Evolutionary conservation across 192 early-diverging fungal genomes (phyloP), one percentile per base, ranked within the genome.

Genomic region (Chytriomyces confervae): DNA sequence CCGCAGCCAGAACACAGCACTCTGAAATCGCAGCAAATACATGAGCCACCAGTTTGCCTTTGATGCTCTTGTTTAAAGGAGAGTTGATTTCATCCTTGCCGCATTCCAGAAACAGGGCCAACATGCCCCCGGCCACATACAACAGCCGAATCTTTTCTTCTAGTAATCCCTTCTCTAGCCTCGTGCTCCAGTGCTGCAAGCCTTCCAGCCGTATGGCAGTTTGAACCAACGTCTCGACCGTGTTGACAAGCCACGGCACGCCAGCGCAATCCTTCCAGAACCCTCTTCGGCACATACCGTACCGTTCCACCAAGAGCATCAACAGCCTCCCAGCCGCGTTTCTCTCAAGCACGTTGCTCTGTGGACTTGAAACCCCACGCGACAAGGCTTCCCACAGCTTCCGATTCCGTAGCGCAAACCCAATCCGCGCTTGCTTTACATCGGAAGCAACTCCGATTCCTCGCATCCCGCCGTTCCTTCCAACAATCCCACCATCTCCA

Each of bases 121-220:
- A 23, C 69, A 70, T 53, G n/a, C 69, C 69, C 10, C 18, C 69
- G n/a, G 69, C 48, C 11, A 29, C 69, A 23, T 4, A 23, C 46
- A 70, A 51, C 1, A 70, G 27, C 69, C 69, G 10, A 23, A 70
- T 70, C 51, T 70, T 70, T 48, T 70, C 69, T 50, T 70, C 45
- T 0, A 70, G 45, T 3, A 70, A 23, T 5, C 36, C 69, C n/a
- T 27, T 50, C 27, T 53, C 69, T 6, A 70, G 50, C 50, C 50
- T 13, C 6, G 49, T 53, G 18, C n/a, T 10, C 69, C 69, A 70
- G 9, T 50, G 11, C 49, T 44, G 13, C 47, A 70, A 20, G 13
- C 53, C 53, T 57, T 57, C 20, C 16, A 57, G 20, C 53, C 53
- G 16, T 20, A 57, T 20, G 13, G 53, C 53, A 5, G 20, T 57